Percentiles rank a stretch among this genome's conserved stretches.
phyloP scores from a whole-genome alignment of 306 rosid genomes.

The Rubus parviflorus region DNA sequence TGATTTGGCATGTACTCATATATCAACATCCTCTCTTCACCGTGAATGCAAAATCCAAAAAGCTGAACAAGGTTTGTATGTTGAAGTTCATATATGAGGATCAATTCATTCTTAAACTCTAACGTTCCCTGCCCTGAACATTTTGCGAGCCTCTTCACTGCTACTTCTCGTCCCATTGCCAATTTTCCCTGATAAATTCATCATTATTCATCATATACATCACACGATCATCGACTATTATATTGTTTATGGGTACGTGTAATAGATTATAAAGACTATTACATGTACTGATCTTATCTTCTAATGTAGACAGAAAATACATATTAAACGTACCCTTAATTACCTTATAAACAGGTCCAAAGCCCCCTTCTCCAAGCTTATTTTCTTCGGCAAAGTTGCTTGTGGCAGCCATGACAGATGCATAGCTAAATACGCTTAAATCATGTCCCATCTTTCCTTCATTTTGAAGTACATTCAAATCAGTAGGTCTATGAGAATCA shows the following conservation, averaged over 20 bases:
- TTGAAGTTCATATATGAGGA: constrained; percentile 9
- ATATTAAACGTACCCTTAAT: not conserved
- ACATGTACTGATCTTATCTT: not conserved
- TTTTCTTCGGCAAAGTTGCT: constrained; percentile 21
- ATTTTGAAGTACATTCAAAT: not conserved
- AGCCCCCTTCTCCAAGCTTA: constrained; percentile 36
- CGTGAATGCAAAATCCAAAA: constrained; percentile 11
- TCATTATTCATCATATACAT: not conserved
- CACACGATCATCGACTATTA: not conserved
- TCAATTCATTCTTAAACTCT: not conserved
- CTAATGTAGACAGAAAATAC: not conserved
- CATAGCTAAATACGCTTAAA: not conserved
- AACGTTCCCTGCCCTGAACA: not conserved
- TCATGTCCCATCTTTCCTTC: not conserved
- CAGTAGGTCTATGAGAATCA: not conserved
- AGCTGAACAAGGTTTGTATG: constrained; percentile 18
- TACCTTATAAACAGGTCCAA: constrained; percentile 41
- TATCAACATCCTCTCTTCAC: constrained; percentile 1
- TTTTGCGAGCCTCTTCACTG: constrained; percentile 37
- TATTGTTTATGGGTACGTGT: not conserved
- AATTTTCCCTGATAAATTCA: constrained; percentile 25
- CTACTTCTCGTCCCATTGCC: constrained; percentile 18
- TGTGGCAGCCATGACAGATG: constrained; percentile 29
- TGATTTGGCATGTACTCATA: constrained; percentile 1
- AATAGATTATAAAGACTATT: not conserved